phyloP scores from a whole-genome alignment of 768 basidiomycete genomes.

The Boletus tomentosulus region DNA sequence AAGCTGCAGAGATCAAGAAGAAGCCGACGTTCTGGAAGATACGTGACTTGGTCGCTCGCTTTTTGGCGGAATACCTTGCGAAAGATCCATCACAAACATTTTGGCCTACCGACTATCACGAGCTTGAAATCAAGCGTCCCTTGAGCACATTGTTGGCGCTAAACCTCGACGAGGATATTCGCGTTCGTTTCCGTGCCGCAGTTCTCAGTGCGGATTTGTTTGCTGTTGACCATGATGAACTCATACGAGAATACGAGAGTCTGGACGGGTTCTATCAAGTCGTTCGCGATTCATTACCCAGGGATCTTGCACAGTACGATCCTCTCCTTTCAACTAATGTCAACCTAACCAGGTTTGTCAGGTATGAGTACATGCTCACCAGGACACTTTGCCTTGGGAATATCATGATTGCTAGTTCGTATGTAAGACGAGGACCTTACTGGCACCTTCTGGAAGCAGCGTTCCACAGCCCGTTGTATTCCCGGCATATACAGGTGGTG shows the following conservation, averaged over 20 bases:
- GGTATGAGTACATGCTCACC: constrained; percentile 74
- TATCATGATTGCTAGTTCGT: constrained; percentile 73
- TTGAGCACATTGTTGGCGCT: constrained; percentile 47
- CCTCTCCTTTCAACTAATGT: not conserved
- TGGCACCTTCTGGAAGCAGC: constrained; percentile 82
- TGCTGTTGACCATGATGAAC: constrained; percentile 34
- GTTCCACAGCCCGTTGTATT: constrained; percentile 30
- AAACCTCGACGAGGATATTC: constrained; percentile 69
- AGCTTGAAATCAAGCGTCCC: constrained; percentile 35
- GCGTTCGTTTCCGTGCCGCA: constrained; percentile 78
- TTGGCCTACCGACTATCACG: constrained; percentile 39
- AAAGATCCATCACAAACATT: constrained; percentile 50
- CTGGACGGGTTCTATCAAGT: constrained; percentile 40
- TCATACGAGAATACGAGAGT: constrained; percentile 22
- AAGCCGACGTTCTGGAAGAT: constrained; percentile 60
- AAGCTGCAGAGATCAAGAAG: constrained; percentile 30
- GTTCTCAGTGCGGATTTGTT: constrained; percentile 57
- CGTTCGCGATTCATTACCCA: constrained; percentile 44
- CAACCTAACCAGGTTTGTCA: constrained; percentile 28
- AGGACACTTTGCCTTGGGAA: constrained; percentile 69
- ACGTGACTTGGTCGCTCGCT: constrained; percentile 58
- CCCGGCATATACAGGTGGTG: constrained; percentile 41
- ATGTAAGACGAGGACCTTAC: constrained; percentile 75
- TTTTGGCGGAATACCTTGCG: constrained; percentile 62
- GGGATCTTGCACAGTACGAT: constrained; percentile 47